phyloP scores from a whole-genome alignment of 164 flowering plant species.

The Akebia trifoliata region DNA sequence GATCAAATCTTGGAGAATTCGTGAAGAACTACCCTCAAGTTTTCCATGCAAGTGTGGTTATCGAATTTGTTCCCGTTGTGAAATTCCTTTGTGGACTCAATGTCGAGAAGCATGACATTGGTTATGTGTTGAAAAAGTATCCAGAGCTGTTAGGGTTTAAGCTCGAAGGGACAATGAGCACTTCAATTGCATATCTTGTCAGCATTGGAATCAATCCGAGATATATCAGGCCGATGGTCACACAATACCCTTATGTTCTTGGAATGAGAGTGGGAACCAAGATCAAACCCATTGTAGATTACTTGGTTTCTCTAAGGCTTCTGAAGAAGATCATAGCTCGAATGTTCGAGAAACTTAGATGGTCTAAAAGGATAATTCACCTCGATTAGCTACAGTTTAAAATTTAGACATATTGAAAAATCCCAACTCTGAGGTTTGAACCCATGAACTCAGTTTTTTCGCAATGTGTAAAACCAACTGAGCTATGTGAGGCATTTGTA shows the following conservation, averaged over 20 bases:
- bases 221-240: constrained; percentile 92
- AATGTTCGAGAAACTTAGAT: constrained; percentile 88
- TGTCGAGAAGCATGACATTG: constrained; percentile 78
- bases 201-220: constrained; percentile 88
- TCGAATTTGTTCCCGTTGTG: constrained; percentile 80
- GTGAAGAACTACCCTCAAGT: constrained; percentile 81
- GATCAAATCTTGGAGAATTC: constrained; percentile 72
- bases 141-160: constrained; percentile 89
- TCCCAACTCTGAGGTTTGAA: too few relatives aligned
- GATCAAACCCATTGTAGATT: constrained; percentile 87
- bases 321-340: constrained; percentile 78
- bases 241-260: constrained; percentile 73
- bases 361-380: too few relatives aligned
- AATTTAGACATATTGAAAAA: too few relatives aligned
- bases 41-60: constrained; percentile 79
- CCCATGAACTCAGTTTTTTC: too few relatives aligned
- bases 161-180: constrained; percentile 97
- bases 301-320: constrained; percentile 68
- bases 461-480: too few relatives aligned
- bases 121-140: constrained; percentile 79
- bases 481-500: too few relatives aligned
- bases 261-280: constrained; percentile 94
- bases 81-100: constrained; percentile 83
- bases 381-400: too few relatives aligned
- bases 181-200: constrained; percentile 86